Evolutionary conservation across 2,329 filamentous ascomycete genomes (phyloP).

Genomic region (Periconia digitata): DNA sequence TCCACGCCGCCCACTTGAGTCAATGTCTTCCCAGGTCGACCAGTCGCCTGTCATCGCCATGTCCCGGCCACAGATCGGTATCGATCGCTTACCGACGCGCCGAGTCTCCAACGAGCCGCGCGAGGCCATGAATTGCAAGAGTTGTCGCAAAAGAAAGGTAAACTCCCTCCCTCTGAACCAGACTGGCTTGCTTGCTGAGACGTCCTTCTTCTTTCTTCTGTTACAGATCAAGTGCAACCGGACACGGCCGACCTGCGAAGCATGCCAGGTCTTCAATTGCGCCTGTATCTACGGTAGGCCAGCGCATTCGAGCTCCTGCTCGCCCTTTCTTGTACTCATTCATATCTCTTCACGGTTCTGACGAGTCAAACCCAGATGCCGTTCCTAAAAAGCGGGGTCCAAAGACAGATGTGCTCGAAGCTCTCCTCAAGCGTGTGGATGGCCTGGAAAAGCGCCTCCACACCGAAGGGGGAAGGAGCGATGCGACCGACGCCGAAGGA

Average conservation of each 20-base stretch:
- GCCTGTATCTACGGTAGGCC: slow-evolving; percentile 79
- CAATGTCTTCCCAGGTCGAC: slow-evolving; percentile 36
- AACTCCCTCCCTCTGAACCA: slow-evolving; percentile 8
- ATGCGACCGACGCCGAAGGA: slow-evolving; percentile 34
- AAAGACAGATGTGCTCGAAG: slow-evolving; percentile 86
- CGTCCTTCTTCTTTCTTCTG: too few species aligned
- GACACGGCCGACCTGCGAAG: slow-evolving; percentile 80
- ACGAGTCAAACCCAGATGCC: slow-evolving; percentile 69
- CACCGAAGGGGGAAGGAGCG: slow-evolving; percentile 51
- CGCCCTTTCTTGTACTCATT: neutral
- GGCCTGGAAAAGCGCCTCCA: slow-evolving; percentile 80
- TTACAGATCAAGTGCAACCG: slow-evolving; percentile 90
- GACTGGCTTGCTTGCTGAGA: too few species aligned
- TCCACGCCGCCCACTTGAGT: slow-evolving; percentile 14
- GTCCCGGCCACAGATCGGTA: slow-evolving; percentile 76
- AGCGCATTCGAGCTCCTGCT: slow-evolving; percentile 4
- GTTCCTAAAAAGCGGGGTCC: slow-evolving; percentile 87
- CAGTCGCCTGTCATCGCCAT: slow-evolving; percentile 49
- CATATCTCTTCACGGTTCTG: neutral
- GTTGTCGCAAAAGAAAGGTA: slow-evolving; percentile 89
- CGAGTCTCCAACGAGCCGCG: slow-evolving; percentile 74
- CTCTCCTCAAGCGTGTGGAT: slow-evolving; percentile 80
- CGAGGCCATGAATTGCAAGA: slow-evolving; percentile 96
- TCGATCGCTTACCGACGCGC: slow-evolving; percentile 73
- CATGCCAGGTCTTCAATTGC: slow-evolving; percentile 86